phyloP scores from a whole-genome alignment of 352 stramenopile genomes.

The Phytophthora citricola region DNA sequence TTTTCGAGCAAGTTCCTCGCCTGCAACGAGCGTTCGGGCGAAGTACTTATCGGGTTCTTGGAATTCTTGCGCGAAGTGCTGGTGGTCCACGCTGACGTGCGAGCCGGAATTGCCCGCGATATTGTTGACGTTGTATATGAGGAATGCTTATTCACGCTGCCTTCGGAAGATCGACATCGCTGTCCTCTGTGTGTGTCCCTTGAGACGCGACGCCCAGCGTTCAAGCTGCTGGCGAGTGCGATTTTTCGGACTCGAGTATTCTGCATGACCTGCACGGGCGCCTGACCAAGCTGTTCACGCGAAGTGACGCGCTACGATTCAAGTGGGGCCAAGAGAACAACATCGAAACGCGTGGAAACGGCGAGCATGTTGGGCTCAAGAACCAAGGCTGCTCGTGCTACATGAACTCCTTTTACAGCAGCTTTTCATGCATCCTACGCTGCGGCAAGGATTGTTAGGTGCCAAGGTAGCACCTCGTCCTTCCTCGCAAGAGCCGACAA shows the following conservation, averaged over 20 bases:
- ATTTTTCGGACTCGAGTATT: conserved; percentile 73
- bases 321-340: conserved; percentile 89
- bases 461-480: conserved; percentile 69
- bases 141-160: conserved; percentile 84
- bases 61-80: conserved; percentile 83
- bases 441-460: conserved; percentile 80
- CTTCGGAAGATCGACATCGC: conserved; percentile 64
- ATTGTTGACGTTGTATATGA: conserved; percentile 88
- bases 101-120: conserved; percentile 58
- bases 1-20: conserved; percentile 86
- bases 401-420: conserved; percentile 99
- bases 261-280: conserved; percentile 66
- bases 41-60: conserved; percentile 79
- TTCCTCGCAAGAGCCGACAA: conserved; percentile 76
- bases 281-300: conserved; percentile 66
- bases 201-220: conserved; percentile 81
- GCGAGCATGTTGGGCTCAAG: conserved; percentile 94
- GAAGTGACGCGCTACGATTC: conserved; percentile 61
- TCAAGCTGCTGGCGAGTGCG: conserved; percentile 81
- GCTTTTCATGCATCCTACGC: conserved; percentile 92
- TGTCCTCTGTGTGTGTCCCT: conserved; percentile 78
- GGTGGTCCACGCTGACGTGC: conserved; percentile 55
- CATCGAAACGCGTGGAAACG: conserved; percentile 80
- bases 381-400: conserved; percentile 99
- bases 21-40: conserved; percentile 68